Evolutionary conservation across 2,329 filamentous ascomycete genomes (phyloP).

Genomic region (Botrytis galanthina): DNA sequence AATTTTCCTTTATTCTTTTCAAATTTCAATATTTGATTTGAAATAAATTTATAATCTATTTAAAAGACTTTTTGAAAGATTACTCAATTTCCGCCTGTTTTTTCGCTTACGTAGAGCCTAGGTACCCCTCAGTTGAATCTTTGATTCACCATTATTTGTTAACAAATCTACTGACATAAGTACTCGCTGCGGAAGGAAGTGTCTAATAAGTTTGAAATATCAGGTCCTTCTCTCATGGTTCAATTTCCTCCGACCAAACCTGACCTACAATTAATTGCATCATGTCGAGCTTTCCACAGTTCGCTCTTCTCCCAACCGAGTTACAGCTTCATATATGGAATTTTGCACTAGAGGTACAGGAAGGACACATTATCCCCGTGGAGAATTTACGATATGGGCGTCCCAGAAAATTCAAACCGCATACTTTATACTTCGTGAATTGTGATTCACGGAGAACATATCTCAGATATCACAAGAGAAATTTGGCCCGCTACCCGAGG

Average conservation of each 20-base stretch:
- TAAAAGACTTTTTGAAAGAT: too few relatives aligned
- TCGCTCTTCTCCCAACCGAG: neutral
- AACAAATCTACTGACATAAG: neutral
- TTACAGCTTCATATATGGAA: constrained; percentile 9
- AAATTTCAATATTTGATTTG: too few relatives aligned
- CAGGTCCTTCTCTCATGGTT: neutral
- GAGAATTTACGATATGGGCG: neutral
- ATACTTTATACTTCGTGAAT: constrained; percentile 12
- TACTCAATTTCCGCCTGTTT: too few relatives aligned
- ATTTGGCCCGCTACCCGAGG: neutral
- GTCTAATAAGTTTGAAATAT: neutral
- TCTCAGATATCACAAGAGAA: constrained; percentile 4
- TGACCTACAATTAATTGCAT: neutral
- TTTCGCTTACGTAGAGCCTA: too few relatives aligned
- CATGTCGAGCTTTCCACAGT: constrained; percentile 5
- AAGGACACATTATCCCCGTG: neutral
- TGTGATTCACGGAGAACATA: constrained; percentile 7
- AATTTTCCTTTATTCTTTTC: too few relatives aligned
- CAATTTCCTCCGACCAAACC: neutral
- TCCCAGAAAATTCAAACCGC: constrained; percentile 1
- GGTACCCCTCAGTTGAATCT: neutral
- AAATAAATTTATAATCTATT: too few relatives aligned
- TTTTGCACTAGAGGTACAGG: neutral
- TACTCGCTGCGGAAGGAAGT: too few relatives aligned
- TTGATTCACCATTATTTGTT: neutral